Conservation (phyloP, 306 rosid genomes). For the Clitoria ternatea region DNA sequence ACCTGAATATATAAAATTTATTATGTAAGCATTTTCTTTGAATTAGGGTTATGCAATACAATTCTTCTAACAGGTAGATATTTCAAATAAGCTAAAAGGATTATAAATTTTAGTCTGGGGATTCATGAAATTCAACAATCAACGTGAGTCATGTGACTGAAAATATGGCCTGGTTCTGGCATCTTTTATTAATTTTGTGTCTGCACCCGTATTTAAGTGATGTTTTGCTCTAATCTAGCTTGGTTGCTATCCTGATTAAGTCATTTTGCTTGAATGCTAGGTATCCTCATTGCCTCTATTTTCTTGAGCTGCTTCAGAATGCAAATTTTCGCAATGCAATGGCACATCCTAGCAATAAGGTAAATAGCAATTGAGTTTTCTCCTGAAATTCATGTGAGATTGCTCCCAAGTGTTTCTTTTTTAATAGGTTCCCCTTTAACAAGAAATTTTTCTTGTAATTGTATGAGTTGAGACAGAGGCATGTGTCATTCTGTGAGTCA, state of each 20-base stretch:
- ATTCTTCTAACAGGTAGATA: neutral
- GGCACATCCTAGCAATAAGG: conserved; percentile 97
- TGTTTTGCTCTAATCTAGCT: neutral
- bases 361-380: conserved; percentile 12
- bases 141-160: neutral
- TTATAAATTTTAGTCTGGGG: neutral
- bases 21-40: conserved; percentile 59
- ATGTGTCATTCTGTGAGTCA: neutral
- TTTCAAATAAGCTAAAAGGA: neutral
- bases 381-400: conserved; percentile 2
- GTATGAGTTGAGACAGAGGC: neutral
- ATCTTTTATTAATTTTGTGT: neutral
- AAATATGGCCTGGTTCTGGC: neutral
- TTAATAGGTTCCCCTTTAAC: neutral
- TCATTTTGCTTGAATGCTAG: conserved; percentile 33
- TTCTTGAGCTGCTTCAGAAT: conserved; percentile 93
- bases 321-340: conserved; percentile 87
- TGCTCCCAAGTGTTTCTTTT: conserved; percentile 8
- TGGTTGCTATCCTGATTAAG: neutral
- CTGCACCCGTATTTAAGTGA: neutral
- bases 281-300: conserved; percentile 94
- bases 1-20: conserved; percentile 79
- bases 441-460: neutral
- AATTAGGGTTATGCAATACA: conserved; percentile 5
- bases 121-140: neutral